Base-by-base conservation (phyloP, 495 filamentous ascomycete genomes). In the Penicillium lividum region DNA sequence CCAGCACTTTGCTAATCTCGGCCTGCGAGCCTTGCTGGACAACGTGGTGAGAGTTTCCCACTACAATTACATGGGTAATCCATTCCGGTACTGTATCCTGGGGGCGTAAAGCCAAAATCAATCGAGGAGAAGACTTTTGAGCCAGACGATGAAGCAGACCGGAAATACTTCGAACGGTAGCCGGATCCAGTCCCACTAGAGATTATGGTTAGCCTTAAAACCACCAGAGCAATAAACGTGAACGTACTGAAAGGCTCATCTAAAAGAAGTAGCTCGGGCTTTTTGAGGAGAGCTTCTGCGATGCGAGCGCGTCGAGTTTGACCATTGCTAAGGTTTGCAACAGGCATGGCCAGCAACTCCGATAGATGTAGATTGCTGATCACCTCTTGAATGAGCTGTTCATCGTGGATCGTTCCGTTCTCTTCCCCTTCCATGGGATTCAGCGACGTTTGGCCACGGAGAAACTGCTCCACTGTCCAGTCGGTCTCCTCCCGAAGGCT, bases 321-420 rank as follows among this genome's bases (percentile, higher is more conserved):
- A 3, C 94, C 94, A 72, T 98, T 97, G 67, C 92, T 96, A 18
- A 98, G 71, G 72, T 89, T 95, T 18, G 88, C 80, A 8, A 97
- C 87, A 3, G 93, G 92, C 75, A 94, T 88, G 15, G 86, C 78
- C 2, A 93, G 73, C 50, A 97, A 71, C 11, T 74, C 66, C 4
- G 79, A 72, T 13, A 97, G 74, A 33, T 80, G 80, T 48, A 98
- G 72, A 51, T 93, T 85, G 8, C 62, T 60, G 0, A 91, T 77
- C 7, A 97, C 85, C 9, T 80, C 72, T 6, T 79, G 66, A 2
- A 96, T 70, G 0, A 82, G 70, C 25, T 59, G 44, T 30, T 69
- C 58, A 61, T 84, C 76, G 18, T 78, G 62, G 10, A 77, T 47
- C 0, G 66, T 73, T 4, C 72, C 80, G 1, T 75, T 66, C 28